phyloP scores from a whole-genome alignment of 2,329 filamentous ascomycete genomes.

The Plenodomus tracheiphilus region DNA sequence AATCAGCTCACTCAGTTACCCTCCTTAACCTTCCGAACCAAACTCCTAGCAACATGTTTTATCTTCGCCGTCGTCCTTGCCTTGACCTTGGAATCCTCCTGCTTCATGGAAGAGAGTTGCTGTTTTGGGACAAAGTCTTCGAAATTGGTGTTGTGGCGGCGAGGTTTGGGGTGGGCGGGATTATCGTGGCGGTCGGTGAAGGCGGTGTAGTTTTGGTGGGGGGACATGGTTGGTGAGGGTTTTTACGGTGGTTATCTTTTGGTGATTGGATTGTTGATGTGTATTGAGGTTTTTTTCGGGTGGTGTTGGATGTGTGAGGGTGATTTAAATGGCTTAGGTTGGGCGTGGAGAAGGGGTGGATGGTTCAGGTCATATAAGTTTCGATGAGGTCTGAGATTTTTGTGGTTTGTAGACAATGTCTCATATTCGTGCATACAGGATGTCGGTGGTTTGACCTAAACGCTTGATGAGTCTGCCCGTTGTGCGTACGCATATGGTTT shows the following conservation, averaged over 20 bases:
- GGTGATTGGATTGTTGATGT: background rate
- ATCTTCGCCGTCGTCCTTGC: background rate
- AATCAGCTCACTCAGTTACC: too few relatives aligned
- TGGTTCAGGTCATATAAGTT: background rate
- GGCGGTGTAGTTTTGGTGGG: background rate
- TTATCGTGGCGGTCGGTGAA: background rate
- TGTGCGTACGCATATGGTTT: background rate
- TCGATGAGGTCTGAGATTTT: background rate
- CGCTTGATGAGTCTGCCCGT: background rate
- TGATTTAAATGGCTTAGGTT: background rate
- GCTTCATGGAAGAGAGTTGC: background rate
- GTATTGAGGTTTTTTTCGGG: background rate
- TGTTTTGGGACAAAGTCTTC: background rate
- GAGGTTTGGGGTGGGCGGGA: background rate
- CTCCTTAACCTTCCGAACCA: too few relatives aligned
- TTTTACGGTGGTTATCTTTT: too few relatives aligned
- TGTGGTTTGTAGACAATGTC: background rate
- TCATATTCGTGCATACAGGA: background rate
- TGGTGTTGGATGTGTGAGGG: background rate
- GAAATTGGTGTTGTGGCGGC: background rate
- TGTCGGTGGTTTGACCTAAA: background rate
- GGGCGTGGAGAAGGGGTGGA: background rate
- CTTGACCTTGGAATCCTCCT: background rate
- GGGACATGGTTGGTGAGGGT: too few relatives aligned
- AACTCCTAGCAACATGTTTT: too few relatives aligned